These are phyloP conservation scores for Suhomyces chickasaworum DNA, from an alignment of 1,139 yeast genomes.

Conservation along the genomic window DNA sequence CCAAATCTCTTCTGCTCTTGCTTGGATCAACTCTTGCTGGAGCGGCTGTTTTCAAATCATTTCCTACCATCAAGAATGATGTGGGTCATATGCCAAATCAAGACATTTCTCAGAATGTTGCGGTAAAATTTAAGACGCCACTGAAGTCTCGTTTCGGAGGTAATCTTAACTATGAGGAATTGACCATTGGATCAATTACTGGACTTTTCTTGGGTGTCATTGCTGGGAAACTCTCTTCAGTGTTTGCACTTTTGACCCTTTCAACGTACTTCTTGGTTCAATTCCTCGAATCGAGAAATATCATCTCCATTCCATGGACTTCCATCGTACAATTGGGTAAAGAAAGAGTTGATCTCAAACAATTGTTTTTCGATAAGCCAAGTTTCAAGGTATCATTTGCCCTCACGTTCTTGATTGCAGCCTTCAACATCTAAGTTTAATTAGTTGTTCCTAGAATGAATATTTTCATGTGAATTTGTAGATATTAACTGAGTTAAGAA, in stretches of 20 bases:
- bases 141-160: conserved; percentile 12
- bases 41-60: conserved; percentile 5
- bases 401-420: conserved; percentile 63
- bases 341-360: conserved; percentile 49
- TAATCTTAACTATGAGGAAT: conserved; percentile 58
- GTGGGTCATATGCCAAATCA: conserved; percentile 9
- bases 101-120: conserved; percentile 9
- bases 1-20: conserved; percentile 11
- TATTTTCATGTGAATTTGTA: background rate
- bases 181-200: conserved; percentile 67
- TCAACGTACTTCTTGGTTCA: conserved; percentile 55
- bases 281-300: conserved; percentile 61
- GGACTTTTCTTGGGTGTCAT: conserved; percentile 66
- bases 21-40: conserved; percentile 11
- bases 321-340: conserved; percentile 48
- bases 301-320: conserved; percentile 54
- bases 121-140: conserved; percentile 1
- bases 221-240: conserved; percentile 64
- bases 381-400: conserved; percentile 66
- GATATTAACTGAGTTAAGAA: too few relatives aligned
- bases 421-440: conserved; percentile 48
- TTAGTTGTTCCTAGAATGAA: background rate
- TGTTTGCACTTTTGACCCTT: conserved; percentile 55
- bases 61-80: conserved; percentile 12
- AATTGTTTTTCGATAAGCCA: conserved; percentile 60